Conservation (phyloP, 2,329 filamentous ascomycete genomes). For the Alternaria ventricosa region DNA sequence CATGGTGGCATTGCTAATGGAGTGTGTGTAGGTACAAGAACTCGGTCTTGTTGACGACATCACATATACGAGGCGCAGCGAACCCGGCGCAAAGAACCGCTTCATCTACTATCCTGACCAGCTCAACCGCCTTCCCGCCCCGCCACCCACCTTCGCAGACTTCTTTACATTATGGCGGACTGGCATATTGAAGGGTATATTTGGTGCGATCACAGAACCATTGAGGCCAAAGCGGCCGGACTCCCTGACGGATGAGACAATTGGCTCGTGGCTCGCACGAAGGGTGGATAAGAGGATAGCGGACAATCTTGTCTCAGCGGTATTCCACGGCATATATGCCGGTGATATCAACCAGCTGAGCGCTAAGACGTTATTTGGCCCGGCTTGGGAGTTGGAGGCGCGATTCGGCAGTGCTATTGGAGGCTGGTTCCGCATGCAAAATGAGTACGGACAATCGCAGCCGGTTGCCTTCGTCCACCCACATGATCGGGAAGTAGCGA, state of each 20-base stretch:
- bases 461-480: constrained; percentile 25
- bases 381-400: constrained; percentile 57
- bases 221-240: constrained; percentile 40
- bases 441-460: constrained; percentile 8
- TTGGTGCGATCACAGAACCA: constrained; percentile 49
- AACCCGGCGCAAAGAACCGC: constrained; percentile 66
- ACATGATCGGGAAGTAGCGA: constrained; percentile 23
- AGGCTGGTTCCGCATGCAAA: constrained; percentile 29
- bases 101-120: constrained; percentile 91
- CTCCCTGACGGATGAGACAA: constrained; percentile 68
- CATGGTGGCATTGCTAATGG: constrained; percentile 10
- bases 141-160: constrained; percentile 32
- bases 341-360: constrained; percentile 86
- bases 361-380: constrained; percentile 67
- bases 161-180: constrained; percentile 54
- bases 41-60: constrained; percentile 65
- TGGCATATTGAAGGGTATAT: constrained; percentile 61
- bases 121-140: constrained; percentile 60
- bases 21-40: constrained; percentile 59
- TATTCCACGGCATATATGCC: constrained; percentile 88
- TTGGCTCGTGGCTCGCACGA: constrained; percentile 70
- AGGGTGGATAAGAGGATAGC: constrained; percentile 63
- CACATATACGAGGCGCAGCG: constrained; percentile 58
- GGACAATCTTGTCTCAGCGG: constrained; percentile 76
- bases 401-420: constrained; percentile 42